Evolutionary conservation across 306 rosid species (phyloP).

Genomic region (Luffa acutangula): DNA sequence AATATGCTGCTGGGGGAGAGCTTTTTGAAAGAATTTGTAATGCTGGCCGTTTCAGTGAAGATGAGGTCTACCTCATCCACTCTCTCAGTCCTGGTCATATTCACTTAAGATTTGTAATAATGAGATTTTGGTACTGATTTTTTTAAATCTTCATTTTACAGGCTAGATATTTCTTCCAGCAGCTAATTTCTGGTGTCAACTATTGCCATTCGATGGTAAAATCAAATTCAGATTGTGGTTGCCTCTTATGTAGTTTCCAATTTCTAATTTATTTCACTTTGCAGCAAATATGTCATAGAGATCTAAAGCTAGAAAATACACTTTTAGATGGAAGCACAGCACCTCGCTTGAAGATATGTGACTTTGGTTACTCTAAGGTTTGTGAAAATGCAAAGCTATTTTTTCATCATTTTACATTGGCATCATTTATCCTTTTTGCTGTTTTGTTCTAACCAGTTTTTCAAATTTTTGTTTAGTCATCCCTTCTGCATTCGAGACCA

Average conservation of each 20-base stretch:
- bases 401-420: background rate
- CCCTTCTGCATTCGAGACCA: constrained; percentile 56
- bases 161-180: constrained; percentile 13
- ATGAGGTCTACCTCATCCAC: constrained; percentile 7
- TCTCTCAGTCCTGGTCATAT: background rate
- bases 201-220: constrained; percentile 13
- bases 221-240: background rate
- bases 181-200: constrained; percentile 12
- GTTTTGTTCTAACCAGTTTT: background rate
- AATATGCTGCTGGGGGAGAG: constrained; percentile 13
- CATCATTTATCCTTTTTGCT: background rate
- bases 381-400: background rate
- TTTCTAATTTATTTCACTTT: background rate
- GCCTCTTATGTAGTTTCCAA: background rate
- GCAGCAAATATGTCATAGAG: constrained; percentile 61
- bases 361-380: constrained; percentile 12
- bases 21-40: constrained; percentile 10
- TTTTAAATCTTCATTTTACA: background rate
- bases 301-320: constrained; percentile 54
- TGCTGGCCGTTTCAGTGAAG: constrained; percentile 12
- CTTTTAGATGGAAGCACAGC: constrained; percentile 24
- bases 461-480: constrained; percentile 26
- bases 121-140: background rate
- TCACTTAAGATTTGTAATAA: background rate
- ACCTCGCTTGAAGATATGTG: constrained; percentile 13